phyloP scores from a whole-genome alignment of 306 rosid species.

The Pterocarpus macrocarpus region DNA sequence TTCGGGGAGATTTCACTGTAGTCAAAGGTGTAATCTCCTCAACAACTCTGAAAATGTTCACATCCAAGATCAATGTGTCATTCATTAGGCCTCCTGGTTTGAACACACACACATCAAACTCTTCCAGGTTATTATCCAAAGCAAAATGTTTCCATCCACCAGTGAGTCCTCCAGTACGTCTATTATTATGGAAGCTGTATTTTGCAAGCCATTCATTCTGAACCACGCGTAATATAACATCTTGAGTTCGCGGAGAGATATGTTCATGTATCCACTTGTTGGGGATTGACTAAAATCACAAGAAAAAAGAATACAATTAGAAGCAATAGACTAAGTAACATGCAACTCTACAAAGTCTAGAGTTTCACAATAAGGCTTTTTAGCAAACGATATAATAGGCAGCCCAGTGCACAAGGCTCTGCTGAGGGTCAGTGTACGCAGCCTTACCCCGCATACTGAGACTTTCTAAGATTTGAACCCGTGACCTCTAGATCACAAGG shows the following conservation, averaged over 20 bases:
- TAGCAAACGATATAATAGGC: neutral
- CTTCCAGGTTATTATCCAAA: slow-evolving; percentile 71
- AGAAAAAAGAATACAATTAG: neutral
- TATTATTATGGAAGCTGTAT: slow-evolving; percentile 46
- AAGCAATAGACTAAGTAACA: neutral
- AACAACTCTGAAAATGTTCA: slow-evolving; percentile 68
- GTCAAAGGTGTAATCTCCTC: slow-evolving; percentile 53
- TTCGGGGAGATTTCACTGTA: slow-evolving; percentile 24
- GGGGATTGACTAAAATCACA: slow-evolving; percentile 56
- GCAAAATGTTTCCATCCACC: slow-evolving; percentile 77
- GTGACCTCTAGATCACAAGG: no score
- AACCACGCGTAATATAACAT: slow-evolving; percentile 57
- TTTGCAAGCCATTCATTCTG: slow-evolving; percentile 55
- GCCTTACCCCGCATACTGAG: no score
- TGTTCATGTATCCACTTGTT: slow-evolving; percentile 52
- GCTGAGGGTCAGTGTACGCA: no score
- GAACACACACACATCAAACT: slow-evolving; percentile 70
- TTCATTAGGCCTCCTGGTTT: slow-evolving; percentile 46
- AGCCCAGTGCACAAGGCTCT: no score
- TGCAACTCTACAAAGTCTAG: neutral
- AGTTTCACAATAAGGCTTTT: neutral
- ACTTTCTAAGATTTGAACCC: no score
- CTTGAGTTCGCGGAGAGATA: slow-evolving; percentile 54
- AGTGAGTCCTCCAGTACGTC: slow-evolving; percentile 61
- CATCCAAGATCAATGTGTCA: slow-evolving; percentile 53